phyloP scores from a whole-genome alignment of 192 early-diverging fungal species.

The Chytriomyces confervae region DNA sequence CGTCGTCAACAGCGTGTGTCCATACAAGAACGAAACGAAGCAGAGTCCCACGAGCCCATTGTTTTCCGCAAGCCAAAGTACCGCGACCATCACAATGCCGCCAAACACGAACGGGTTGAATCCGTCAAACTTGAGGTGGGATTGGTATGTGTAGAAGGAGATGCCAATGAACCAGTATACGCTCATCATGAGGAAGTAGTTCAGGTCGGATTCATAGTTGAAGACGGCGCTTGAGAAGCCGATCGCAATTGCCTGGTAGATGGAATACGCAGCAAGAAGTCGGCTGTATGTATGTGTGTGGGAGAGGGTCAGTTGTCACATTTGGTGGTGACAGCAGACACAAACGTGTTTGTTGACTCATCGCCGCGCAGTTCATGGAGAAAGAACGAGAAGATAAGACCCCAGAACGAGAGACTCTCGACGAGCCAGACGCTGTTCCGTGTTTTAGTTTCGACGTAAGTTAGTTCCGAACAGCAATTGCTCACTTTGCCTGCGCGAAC shows the following conservation, averaged over 20 bases:
- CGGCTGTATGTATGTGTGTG: neutral
- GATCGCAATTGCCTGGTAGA: constrained; percentile 1
- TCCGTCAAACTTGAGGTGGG: constrained; percentile 12
- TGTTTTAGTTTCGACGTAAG: neutral
- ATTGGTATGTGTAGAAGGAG: constrained; percentile 27
- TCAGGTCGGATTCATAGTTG: neutral
- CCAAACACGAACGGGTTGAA: constrained; percentile 24
- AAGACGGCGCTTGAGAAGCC: neutral
- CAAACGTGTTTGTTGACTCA: neutral
- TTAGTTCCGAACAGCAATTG: neutral
- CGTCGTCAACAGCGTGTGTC: constrained; percentile 8
- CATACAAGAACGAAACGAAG: neutral
- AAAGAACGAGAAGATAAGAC: constrained; percentile 19
- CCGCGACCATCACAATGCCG: neutral
- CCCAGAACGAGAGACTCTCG: neutral
- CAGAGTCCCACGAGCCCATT: constrained; percentile 11
- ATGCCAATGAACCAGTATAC: constrained; percentile 28
- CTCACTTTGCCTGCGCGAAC: neutral
- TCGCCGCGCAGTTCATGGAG: constrained; percentile 3
- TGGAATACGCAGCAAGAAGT: constrained; percentile 4
- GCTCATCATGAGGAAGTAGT: neutral
- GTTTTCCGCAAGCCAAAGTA: constrained; percentile 38
- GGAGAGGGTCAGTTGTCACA: neutral
- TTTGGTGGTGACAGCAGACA: constrained; percentile 3
- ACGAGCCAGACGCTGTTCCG: constrained; percentile 1